Base-by-base conservation (phyloP, 2,329 filamentous ascomycete species). In the Raffaelea deltoideospora region DNA sequence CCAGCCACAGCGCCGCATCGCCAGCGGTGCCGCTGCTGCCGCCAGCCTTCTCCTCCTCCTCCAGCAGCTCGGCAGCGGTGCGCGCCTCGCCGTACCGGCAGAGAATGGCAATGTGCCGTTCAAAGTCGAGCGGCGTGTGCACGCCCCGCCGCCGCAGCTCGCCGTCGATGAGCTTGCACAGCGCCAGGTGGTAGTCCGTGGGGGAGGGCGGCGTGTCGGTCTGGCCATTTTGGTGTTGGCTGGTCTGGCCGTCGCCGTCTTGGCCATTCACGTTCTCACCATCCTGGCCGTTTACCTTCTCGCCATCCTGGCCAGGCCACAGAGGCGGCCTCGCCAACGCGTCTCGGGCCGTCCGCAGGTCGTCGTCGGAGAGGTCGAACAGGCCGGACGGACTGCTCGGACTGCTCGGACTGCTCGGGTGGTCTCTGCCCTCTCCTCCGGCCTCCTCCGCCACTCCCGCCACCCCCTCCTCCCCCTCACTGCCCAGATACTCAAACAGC, bases 401-500 rank as follows among this genome's bases (percentile, higher is more conserved):
- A n/a, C n/a, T n/a, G n/a, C n/a, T n/a, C n/a, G n/a, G n/a, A n/a
- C n/a, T n/a, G n/a, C n/a, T n/a, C n/a, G n/a, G n/a, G n/a, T n/a
- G n/a, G n/a, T n/a, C n/a, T n/a, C n/a, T n/a, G n/a, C n/a, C n/a
- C n/a, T n/a, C n/a, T n/a, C n/a, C n/a, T n/a, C n/a, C n/a, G n/a
- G n/a, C n/a, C n/a, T n/a, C n/a, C n/a, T n/a, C 26, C 35, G 17
- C 17, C 29, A 4, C 9, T 10, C 1, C 23, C 10, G 18, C 19
- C n/a, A 10, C 31, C 14, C 23, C 55, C 37, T 53, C 48, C 6
- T 52, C 42, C n/a, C 84, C 60, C 50, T 84, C 71, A 18, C 67
- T 57, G 40, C 83, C 68, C 31, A 84, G 72, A 28, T 66, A 55
- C 10, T 53, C 53, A 39, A 66, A 61, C 38, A 69, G 57, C 15